Base-by-base conservation (phyloP, 163 green algal genomes). In the Scenedesmus sp. region DNA sequence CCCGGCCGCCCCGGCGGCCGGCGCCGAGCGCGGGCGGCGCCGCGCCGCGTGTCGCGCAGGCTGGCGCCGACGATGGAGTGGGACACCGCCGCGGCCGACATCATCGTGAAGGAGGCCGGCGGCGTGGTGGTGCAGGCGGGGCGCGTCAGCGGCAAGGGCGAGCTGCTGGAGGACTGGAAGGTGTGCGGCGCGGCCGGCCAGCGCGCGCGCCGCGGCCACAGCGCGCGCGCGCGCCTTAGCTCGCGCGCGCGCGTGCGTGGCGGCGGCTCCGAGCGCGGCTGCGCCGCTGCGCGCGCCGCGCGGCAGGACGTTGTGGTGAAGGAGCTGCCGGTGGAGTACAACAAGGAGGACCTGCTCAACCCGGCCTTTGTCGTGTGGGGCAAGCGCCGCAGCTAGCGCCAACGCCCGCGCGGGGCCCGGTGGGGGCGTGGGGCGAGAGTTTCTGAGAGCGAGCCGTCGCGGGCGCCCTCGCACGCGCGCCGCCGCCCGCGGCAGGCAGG, bases 301-400 rank as follows among this genome's bases (percentile, higher is more conserved):
- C n/a, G n/a, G 53, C 51, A 88, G 80, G 78, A 78, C 0, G 88
- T 82, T 20, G 33, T 94, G 10, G 62, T 74, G 3, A 75, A 80
- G 66, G 39, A 86, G 51, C 33, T 77, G 62, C 72, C 86, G 2
- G 57, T 95, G 47, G 56, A 82, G 24, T 95, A 95, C 84, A 93
- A 94, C 86, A 95, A 95, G 76, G 33, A 54, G 29, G 79, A 90
- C 62, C 75, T 92, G 60, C 88, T 97, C 2, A 97, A 97, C 75
- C 93, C 93, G 0, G 96, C 90, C 78, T 97, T 97, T 63, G 88
- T 97, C 6, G 93, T 94, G 22, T 97, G 94, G 71, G 92, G 92
- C 17, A 82, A 82, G 76, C 75, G 83, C 13, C 51, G 57, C 39
- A 15, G n/a, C n/a, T n/a, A n/a, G n/a, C n/a, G n/a, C n/a, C n/a